Evolutionary conservation across 345 rosid genomes (phyloP).

Genomic region (Anastatica hierochuntica): DNA sequence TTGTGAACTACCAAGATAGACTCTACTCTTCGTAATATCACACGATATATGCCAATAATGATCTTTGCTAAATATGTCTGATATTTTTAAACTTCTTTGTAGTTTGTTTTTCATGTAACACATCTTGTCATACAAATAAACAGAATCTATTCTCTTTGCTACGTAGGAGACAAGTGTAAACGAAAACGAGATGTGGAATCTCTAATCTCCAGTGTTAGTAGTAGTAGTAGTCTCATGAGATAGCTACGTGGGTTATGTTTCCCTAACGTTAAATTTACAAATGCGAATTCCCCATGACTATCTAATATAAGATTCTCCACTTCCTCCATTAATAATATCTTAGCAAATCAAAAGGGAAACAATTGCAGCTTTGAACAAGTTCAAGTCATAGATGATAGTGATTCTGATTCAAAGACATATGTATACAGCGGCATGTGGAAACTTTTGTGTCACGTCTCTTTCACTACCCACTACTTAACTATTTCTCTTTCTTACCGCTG

Average conservation of each 20-base stretch:
- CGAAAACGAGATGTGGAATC: slow-evolving; percentile 23
- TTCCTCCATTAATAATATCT: background rate
- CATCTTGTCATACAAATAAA: too few species aligned
- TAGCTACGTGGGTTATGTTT: slow-evolving; percentile 21
- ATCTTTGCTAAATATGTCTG: too few species aligned
- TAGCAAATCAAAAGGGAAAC: slow-evolving; percentile 7
- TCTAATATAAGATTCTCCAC: slow-evolving; percentile 17
- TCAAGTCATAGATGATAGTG: slow-evolving; percentile 10
- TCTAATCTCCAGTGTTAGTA: slow-evolving; percentile 4
- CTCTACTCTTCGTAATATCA: too few species aligned
- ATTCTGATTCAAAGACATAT: slow-evolving; percentile 1
- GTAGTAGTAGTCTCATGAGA: background rate
- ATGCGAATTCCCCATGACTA: slow-evolving; percentile 13
- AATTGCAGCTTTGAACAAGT: slow-evolving; percentile 4
- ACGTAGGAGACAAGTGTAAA: slow-evolving; percentile 24
- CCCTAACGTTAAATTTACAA: slow-evolving; percentile 7
- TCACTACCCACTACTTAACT: slow-evolving; percentile 22
- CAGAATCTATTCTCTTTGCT: background rate
- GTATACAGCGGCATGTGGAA: slow-evolving; percentile 21
- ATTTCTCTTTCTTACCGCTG: slow-evolving; percentile 6
- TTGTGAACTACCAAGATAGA: too few species aligned
- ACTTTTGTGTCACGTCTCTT: slow-evolving; percentile 23
- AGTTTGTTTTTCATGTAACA: too few species aligned
- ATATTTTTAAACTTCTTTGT: too few species aligned
- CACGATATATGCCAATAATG: too few species aligned